Conservation (phyloP, 139 green algal genomes). For the Chlamydomonas applanata region DNA sequence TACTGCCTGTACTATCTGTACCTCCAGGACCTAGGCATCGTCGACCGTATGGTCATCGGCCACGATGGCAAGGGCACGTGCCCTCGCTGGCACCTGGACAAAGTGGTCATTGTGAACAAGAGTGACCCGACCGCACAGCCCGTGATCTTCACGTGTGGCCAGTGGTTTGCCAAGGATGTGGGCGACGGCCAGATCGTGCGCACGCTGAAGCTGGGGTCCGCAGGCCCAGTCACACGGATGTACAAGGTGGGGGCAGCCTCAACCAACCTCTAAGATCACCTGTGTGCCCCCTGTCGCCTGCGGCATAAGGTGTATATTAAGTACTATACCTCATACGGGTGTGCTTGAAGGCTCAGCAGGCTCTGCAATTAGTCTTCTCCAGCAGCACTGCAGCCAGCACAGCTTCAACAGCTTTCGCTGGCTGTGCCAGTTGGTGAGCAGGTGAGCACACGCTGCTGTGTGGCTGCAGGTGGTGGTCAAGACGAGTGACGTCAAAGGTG, state of each 20-base stretch:
- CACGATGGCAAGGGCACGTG: constrained; percentile 43
- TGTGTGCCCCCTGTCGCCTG: background rate
- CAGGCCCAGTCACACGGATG: constrained; percentile 1
- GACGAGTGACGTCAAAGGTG: constrained; percentile 36
- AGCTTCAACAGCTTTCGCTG: too few species aligned
- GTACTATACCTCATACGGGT: too few species aligned
- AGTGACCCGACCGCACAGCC: constrained; percentile 8
- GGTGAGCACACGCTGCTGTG: too few species aligned
- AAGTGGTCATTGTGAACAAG: constrained; percentile 38
- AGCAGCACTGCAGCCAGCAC: too few species aligned
- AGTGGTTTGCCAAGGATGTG: constrained; percentile 33
- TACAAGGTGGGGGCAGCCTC: constrained; percentile 14
- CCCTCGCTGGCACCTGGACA: constrained; percentile 43
- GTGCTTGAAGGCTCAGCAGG: too few species aligned
- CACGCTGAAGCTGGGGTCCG: constrained; percentile 12
- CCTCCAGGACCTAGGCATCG: constrained; percentile 28
- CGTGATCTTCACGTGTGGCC: constrained; percentile 37
- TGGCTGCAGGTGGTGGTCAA: constrained; percentile 40
- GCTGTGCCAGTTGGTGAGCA: too few species aligned
- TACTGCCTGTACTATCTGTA: background rate
- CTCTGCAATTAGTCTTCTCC: too few species aligned
- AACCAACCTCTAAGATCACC: background rate
- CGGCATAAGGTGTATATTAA: too few species aligned
- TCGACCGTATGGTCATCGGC: constrained; percentile 31
- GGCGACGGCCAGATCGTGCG: constrained; percentile 38